phyloP scores from a whole-genome alignment of 2,329 filamentous ascomycete species.

The Fusarium secorum region DNA sequence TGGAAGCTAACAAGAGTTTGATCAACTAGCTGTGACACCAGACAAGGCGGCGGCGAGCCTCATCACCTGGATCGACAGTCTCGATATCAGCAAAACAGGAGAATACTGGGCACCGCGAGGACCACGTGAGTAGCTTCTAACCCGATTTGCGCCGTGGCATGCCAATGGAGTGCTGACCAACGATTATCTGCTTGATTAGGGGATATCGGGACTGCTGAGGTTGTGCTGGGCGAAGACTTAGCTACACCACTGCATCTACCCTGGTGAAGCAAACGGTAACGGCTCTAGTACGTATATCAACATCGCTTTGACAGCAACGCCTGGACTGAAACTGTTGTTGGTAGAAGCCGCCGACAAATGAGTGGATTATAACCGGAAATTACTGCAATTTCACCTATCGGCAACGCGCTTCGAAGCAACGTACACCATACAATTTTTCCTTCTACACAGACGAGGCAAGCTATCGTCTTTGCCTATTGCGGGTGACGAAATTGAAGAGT shows the following conservation, averaged over 20 bases:
- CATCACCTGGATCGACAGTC: slow-evolving; percentile 66
- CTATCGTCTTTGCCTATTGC: slow-evolving; percentile 3
- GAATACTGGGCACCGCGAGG: slow-evolving; percentile 78
- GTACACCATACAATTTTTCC: background rate
- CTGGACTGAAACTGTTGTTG: background rate
- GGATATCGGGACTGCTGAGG: slow-evolving; percentile 74
- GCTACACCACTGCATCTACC: slow-evolving; percentile 71
- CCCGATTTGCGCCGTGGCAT: background rate
- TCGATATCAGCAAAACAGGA: slow-evolving; percentile 72
- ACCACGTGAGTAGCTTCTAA: slow-evolving; percentile 59
- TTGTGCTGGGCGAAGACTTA: slow-evolving; percentile 67
- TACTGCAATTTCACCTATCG: slow-evolving; percentile 23
- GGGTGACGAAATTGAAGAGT: slow-evolving; percentile 10
- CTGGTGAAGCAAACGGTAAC: slow-evolving; percentile 56
- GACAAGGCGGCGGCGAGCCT: slow-evolving; percentile 71
- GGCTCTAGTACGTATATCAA: background rate
- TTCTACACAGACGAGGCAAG: slow-evolving; percentile 23
- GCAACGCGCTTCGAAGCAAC: slow-evolving; percentile 1
- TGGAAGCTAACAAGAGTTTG: background rate
- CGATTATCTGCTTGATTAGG: slow-evolving; percentile 46
- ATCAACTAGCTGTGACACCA: slow-evolving; percentile 66
- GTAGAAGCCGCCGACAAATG: background rate
- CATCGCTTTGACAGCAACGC: background rate
- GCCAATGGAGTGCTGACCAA: slow-evolving; percentile 9
- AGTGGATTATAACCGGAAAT: slow-evolving; percentile 22